These are phyloP conservation scores for Pneumocystis wakefieldiae DNA, from an alignment of 1,139 yeast genomes.

Conservation along the genomic window DNA sequence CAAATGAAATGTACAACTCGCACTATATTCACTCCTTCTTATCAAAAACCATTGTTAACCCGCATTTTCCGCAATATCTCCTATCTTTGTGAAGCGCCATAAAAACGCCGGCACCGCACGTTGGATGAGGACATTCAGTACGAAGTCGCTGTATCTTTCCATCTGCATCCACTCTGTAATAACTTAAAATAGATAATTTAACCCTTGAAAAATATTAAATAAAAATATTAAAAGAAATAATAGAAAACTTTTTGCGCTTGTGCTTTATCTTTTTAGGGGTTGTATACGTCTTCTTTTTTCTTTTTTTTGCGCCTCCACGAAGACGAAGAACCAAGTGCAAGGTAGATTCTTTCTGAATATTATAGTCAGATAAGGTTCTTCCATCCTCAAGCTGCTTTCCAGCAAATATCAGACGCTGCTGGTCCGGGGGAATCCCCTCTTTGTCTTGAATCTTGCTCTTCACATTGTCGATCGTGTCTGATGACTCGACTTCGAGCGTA, in stretches of 20 bases:
- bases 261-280: constrained; percentile 99
- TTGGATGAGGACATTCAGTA: constrained; percentile 90
- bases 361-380: constrained; percentile 96
- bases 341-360: constrained; percentile 99
- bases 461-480: constrained; percentile 89
- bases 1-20: neutral
- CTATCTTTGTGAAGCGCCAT: constrained; percentile 99
- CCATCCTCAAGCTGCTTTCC: constrained; percentile 99
- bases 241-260: constrained; percentile 75
- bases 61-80: constrained; percentile 99
- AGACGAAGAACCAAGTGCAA: constrained; percentile 88
- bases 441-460: constrained; percentile 87
- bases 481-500: constrained; percentile 75
- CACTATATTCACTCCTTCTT: neutral
- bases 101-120: constrained; percentile 77
- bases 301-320: constrained; percentile 72
- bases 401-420: constrained; percentile 98
- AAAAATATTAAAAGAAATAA: neutral
- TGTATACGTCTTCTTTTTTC: constrained; percentile 99
- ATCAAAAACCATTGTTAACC: constrained; percentile 59
- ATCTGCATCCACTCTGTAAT: constrained; percentile 98
- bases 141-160: constrained; percentile 98
- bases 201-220: constrained; percentile 23
- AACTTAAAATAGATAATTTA: constrained; percentile 97
- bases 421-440: constrained; percentile 99